Conservation (phyloP, 2,329 filamentous ascomycete species). For the Fusarium verticillioides region DNA sequence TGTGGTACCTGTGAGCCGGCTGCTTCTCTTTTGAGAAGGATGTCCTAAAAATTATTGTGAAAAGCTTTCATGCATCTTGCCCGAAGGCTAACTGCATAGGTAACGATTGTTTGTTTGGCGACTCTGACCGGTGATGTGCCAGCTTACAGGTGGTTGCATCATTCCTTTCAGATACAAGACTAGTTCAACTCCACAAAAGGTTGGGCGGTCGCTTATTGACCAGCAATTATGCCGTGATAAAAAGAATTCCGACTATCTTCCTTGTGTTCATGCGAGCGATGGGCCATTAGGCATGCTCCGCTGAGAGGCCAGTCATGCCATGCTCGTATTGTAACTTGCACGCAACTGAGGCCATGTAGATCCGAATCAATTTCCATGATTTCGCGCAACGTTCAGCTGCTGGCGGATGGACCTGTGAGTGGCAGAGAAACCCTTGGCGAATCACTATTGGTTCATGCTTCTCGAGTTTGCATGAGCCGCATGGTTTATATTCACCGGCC, state of each 20-base stretch:
- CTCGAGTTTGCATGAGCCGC: constrained; percentile 31
- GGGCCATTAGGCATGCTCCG: background rate
- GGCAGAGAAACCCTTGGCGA: constrained; percentile 25
- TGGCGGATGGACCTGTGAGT: constrained; percentile 15
- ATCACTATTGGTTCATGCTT: constrained; percentile 32
- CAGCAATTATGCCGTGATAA: constrained; percentile 14
- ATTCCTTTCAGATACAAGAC: constrained; percentile 13
- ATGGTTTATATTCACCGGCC: constrained; percentile 37
- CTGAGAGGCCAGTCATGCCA: constrained; percentile 1
- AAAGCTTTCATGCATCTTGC: constrained; percentile 26
- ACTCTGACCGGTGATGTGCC: constrained; percentile 29
- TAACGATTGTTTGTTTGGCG: constrained; percentile 29
- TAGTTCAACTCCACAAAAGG: constrained; percentile 11
- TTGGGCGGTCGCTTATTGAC: constrained; percentile 2
- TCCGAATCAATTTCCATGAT: constrained; percentile 15
- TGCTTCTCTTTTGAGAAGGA: constrained; percentile 2
- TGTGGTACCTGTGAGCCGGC: background rate
- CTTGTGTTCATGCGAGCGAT: constrained; percentile 2
- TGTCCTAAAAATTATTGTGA: constrained; percentile 13
- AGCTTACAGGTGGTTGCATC: constrained; percentile 29
- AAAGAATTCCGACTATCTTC: background rate
- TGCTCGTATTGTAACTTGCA: background rate
- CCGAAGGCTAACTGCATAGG: constrained; percentile 33
- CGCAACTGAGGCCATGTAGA: constrained; percentile 5
- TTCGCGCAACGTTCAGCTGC: constrained; percentile 23